These are phyloP conservation scores for Mucor saturninus DNA, from an alignment of 371 early-diverging fungal genomes.

Conservation along the genomic window DNA sequence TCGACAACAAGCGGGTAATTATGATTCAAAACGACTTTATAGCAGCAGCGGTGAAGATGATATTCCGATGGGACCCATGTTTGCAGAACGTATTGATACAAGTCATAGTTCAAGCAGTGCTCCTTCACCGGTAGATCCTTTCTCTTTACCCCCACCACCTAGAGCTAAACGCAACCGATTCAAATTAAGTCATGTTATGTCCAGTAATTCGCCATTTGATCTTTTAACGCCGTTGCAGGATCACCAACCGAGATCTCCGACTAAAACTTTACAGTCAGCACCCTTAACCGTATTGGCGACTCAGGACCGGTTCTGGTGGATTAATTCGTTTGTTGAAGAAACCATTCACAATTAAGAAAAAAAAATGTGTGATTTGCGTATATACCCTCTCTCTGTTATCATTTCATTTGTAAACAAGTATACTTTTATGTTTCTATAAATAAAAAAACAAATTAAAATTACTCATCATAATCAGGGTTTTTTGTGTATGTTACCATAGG, in stretches of 20 bases:
- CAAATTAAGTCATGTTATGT: conserved; percentile 5
- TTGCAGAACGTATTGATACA: background rate
- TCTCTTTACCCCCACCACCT: conserved; percentile 36
- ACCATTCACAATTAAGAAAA: conserved; percentile 15
- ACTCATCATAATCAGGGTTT: too few relatives aligned
- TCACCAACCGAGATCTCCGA: background rate
- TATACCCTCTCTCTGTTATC: too few relatives aligned
- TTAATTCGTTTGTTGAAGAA: conserved; percentile 36
- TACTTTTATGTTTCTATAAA: too few relatives aligned
- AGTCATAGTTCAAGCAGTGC: background rate
- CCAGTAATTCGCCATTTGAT: conserved; percentile 4
- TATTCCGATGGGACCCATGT: conserved; percentile 10
- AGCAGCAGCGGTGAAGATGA: conserved; percentile 14
- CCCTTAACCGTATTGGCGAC: conserved; percentile 35
- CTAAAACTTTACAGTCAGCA: conserved; percentile 5
- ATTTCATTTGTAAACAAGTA: too few relatives aligned
- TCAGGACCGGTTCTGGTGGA: conserved; percentile 42
- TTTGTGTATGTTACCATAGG: too few relatives aligned
- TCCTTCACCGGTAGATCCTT: conserved; percentile 1
- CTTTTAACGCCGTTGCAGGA: conserved; percentile 2
- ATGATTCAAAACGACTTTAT: background rate
- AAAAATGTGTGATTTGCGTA: too few relatives aligned
- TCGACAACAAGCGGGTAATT: conserved; percentile 16
- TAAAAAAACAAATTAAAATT: too few relatives aligned
- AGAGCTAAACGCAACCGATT: conserved; percentile 33